Evolutionary conservation across 805 yeast genomes (phyloP).

Genomic region (Wickerhamiella hasegawae): DNA sequence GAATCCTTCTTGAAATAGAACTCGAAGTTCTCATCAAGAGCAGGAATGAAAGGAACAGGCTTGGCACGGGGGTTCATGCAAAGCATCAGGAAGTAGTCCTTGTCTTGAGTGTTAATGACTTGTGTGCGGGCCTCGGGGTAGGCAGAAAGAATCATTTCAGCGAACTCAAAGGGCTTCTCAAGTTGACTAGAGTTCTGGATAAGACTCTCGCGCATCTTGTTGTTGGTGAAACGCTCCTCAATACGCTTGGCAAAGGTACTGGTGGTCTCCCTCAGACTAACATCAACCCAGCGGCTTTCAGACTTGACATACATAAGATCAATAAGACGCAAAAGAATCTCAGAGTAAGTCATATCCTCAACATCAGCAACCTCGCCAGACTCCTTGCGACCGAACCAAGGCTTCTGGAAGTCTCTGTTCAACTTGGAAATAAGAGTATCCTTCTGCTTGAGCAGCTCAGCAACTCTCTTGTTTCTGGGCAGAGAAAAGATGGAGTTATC

Average conservation of each 20-base stretch:
- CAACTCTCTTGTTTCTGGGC: constrained; percentile 73
- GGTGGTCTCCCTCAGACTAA: constrained; percentile 66
- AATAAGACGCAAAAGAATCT: constrained; percentile 73
- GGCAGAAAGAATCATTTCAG: constrained; percentile 43
- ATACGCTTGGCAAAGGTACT: constrained; percentile 83
- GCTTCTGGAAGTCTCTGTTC: constrained; percentile 92
- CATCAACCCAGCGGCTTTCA: constrained; percentile 77
- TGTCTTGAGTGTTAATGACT: constrained; percentile 86
- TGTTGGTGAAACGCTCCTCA: constrained; percentile 81
- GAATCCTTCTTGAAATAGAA: constrained; percentile 97
- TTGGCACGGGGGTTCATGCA: constrained; percentile 77
- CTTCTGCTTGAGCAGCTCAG: constrained; percentile 66
- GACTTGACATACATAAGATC: constrained; percentile 76
- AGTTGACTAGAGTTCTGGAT: constrained; percentile 60
- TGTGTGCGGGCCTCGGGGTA: constrained; percentile 68
- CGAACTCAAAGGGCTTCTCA: constrained; percentile 39
- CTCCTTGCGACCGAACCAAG: constrained; percentile 82
- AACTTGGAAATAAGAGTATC: constrained; percentile 71
- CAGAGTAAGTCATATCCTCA: constrained; percentile 89
- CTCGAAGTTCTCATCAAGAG: constrained; percentile 85
- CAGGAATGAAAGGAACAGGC: constrained; percentile 97
- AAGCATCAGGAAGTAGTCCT: constrained; percentile 75
- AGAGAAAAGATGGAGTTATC: constrained; percentile 84
- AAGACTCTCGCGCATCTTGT: constrained; percentile 34
- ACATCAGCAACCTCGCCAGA: constrained; percentile 70